These are phyloP conservation scores for Boletus rubescentipes DNA, from an alignment of 768 basidiomycete species.

Conservation along the genomic window DNA sequence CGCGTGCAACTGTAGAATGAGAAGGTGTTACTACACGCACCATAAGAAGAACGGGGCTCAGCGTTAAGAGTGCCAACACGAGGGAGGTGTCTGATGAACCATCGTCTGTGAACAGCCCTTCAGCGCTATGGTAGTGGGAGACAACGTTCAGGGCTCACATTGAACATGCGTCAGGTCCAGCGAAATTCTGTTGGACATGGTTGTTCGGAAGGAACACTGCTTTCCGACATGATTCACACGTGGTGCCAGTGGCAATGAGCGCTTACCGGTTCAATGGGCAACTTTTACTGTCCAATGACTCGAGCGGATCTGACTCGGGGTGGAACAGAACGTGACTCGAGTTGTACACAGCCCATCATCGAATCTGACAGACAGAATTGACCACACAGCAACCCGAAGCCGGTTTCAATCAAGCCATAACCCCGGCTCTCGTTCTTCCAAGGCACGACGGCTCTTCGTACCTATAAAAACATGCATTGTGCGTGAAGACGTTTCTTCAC, in stretches of 20 bases:
- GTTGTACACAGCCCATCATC: no score
- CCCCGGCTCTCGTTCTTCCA: no score
- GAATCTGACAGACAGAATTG: no score
- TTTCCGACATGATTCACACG: no score
- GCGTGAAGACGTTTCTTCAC: background rate
- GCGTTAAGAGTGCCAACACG: slow-evolving; percentile 58
- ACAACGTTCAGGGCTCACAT: slow-evolving; percentile 39
- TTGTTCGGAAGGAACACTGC: no score
- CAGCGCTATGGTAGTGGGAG: background rate
- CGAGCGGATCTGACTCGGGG: no score
- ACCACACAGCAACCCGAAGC: background rate
- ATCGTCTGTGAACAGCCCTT: slow-evolving; percentile 46
- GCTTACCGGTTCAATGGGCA: no score
- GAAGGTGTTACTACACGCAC: slow-evolving; percentile 34
- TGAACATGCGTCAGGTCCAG: slow-evolving; percentile 68
- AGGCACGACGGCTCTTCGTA: no score
- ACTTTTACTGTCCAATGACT: no score
- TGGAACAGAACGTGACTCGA: no score
- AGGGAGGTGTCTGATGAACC: slow-evolving; percentile 57
- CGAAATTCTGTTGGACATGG: slow-evolving; percentile 36
- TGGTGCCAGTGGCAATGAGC: no score
- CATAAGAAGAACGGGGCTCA: slow-evolving; percentile 73
- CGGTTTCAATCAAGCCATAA: no score
- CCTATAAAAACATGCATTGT: slow-evolving; percentile 13
- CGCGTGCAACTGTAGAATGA: background rate